phyloP scores from a whole-genome alignment of 805 yeast species.

The Metschnikowia corniflorae region DNA sequence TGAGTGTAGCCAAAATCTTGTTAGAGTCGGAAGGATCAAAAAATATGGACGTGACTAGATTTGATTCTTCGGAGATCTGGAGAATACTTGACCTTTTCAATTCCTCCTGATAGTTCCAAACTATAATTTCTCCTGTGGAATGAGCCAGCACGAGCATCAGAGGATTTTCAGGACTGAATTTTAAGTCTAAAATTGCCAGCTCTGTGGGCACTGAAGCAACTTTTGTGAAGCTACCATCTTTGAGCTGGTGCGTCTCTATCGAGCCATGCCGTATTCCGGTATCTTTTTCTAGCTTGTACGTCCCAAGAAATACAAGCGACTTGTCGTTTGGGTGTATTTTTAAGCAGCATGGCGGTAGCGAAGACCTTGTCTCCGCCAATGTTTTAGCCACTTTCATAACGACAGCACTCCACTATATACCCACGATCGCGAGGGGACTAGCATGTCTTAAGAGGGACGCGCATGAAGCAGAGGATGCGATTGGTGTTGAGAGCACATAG shows the following conservation, averaged over 20 bases:
- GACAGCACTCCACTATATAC: no score
- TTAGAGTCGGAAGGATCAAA: slow-evolving; percentile 45
- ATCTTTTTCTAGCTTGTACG: slow-evolving; percentile 64
- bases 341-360: slow-evolving; percentile 82
- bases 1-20: slow-evolving; percentile 53
- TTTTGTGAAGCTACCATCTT: slow-evolving; percentile 12
- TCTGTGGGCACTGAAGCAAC: slow-evolving; percentile 30
- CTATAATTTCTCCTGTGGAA: slow-evolving; percentile 68
- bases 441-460: no score
- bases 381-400: slow-evolving; percentile 12
- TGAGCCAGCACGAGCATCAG: slow-evolving; percentile 59
- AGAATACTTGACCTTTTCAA: slow-evolving; percentile 17
- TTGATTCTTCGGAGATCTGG: slow-evolving; percentile 46
- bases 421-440: no score
- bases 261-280: slow-evolving; percentile 64
- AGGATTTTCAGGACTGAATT: slow-evolving; percentile 55
- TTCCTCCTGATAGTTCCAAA: slow-evolving; percentile 49
- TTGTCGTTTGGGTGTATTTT: slow-evolving; percentile 52
- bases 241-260: slow-evolving; percentile 39
- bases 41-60: slow-evolving; percentile 61
- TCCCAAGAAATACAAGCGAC: slow-evolving; percentile 61
- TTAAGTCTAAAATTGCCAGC: slow-evolving; percentile 76
- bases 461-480: no score
- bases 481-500: no score
- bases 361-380: slow-evolving; percentile 33